phyloP scores from a whole-genome alignment of 78 protist species.

The Polysphondylium violaceum region DNA sequence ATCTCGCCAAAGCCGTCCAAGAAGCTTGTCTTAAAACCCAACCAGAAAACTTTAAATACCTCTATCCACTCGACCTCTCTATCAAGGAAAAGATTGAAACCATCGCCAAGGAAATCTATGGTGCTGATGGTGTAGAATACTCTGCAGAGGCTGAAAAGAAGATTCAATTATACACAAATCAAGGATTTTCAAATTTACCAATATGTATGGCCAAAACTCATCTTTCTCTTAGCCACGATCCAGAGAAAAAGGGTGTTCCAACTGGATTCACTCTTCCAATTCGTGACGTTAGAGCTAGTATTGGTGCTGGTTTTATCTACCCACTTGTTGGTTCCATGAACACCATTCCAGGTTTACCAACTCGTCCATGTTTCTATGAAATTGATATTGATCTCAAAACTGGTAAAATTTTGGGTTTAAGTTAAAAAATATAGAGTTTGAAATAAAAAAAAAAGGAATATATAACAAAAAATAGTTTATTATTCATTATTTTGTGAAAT shows the following conservation, averaged over 20 bases:
- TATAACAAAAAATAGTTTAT: not conserved
- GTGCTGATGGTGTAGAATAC: conserved; percentile 94
- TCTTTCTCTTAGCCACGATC: conserved; percentile 92
- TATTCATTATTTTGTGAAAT: not conserved
- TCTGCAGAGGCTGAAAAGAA: conserved; percentile 84
- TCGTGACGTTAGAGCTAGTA: conserved; percentile 89
- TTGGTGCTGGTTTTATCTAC: conserved; percentile 96
- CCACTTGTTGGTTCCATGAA: conserved; percentile 90
- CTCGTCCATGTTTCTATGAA: conserved; percentile 95
- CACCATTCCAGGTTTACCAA: conserved; percentile 97
- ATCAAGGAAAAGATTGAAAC: conserved; percentile 93
- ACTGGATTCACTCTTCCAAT: conserved; percentile 93
- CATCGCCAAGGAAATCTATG: conserved; percentile 91
- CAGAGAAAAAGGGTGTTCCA: conserved; percentile 93
- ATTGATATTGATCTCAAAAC: conserved; percentile 91
- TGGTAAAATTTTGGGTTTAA: conserved; percentile 91
- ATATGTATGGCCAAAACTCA: conserved; percentile 99
- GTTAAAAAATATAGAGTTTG: conserved; percentile 48
- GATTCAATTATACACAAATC: conserved; percentile 83
- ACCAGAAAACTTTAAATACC: conserved; percentile 83
- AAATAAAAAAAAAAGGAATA: not conserved
- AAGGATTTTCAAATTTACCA: conserved; percentile 94
- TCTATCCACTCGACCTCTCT: conserved; percentile 88
- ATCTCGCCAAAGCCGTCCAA: conserved; percentile 90
- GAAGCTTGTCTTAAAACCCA: conserved; percentile 81